Evolutionary conservation across 768 basidiomycete species (phyloP), one percentile per base, ranked within the genome.

Genomic region (Clavaria fumosa): DNA sequence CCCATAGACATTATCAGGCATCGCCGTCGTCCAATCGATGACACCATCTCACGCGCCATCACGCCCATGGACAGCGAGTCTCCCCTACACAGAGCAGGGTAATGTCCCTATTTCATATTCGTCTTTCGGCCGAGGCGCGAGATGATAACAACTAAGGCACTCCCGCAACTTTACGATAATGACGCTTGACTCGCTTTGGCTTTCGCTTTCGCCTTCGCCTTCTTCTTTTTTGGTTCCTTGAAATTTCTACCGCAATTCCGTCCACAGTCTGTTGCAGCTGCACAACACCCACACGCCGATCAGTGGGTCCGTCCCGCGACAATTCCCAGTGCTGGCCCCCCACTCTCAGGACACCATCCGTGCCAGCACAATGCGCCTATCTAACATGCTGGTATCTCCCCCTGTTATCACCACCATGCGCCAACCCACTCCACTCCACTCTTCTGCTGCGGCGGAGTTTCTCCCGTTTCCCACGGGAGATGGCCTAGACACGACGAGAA

Each of bases 261-360:
- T 41, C 35, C 35, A 35, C 42, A 47, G 37, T 22, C 37, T 47
- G 46, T 45, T 43, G 23, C 33, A 26, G 17, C 39, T 46, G 35
- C 44, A 44, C 31, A 24, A 33, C 38, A n/a, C n/a, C n/a, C n/a
- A n/a, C n/a, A n/a, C n/a, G n/a, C n/a, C n/a, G n/a, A n/a, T n/a
- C n/a, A n/a, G n/a, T 43, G 31, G 40, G 40, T 39, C 43, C 43
- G 37, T 34, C 37, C 28, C 46, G 38, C 37, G 37, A 42, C 31
- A 27, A 21, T 28, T 38, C 31, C 26, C 26, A 9, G 34, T 31
- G 17, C 21, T 43, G 39, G n/a, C n/a, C n/a, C 60, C 69, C 6
- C 78, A 74, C 46, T 72, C 72, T 1, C 74, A 72, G 44, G 67
- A 67, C 44, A 62, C 66, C 20, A 85, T 84, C 42, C 72, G 82